A percentile compares a stretch with the other conserved stretches of the same genome.
These are phyloP conservation scores for Epichloe gansuensis DNA, from an alignment of 2,329 filamentous ascomycete species.

Conservation along the genomic window DNA sequence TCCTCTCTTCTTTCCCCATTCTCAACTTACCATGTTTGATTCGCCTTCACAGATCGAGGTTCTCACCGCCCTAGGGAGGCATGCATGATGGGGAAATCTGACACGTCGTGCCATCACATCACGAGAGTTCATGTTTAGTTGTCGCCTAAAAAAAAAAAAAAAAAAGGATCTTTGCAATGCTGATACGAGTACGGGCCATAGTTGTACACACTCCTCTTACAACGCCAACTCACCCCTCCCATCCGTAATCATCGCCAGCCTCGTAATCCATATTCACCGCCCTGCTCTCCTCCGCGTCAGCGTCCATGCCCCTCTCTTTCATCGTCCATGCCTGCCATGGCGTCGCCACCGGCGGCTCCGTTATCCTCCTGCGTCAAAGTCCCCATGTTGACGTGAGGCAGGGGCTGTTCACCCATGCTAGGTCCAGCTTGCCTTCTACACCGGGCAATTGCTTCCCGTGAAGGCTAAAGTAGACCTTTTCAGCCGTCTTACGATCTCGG, in stretches of 20 bases:
- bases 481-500: slow-evolving; percentile 57
- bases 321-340: slow-evolving; percentile 13
- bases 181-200: no score
- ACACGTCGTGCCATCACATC: no score
- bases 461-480: slow-evolving; percentile 53
- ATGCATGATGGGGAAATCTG: no score
- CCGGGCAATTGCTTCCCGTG: slow-evolving; percentile 46
- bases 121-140: no score
- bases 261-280: slow-evolving; percentile 40
- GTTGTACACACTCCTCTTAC: neutral
- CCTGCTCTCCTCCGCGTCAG: slow-evolving; percentile 10
- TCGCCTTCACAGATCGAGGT: no score
- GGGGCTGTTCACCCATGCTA: slow-evolving; percentile 44
- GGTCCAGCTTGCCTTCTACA: slow-evolving; percentile 48
- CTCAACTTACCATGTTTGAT: no score
- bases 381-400: slow-evolving; percentile 12
- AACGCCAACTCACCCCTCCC: slow-evolving; percentile 17
- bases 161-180: no score
- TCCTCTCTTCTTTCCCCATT: no score
- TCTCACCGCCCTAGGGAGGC: no score
- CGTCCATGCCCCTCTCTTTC: slow-evolving; percentile 13
- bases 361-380: slow-evolving; percentile 2
- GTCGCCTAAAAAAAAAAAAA: no score
- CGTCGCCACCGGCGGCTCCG: slow-evolving; percentile 11
- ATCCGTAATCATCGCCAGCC: slow-evolving; percentile 31